Evolutionary conservation across 2,329 filamentous ascomycete species (phyloP).

Genomic region (Stagonosporopsis cucurbitacearum): DNA sequence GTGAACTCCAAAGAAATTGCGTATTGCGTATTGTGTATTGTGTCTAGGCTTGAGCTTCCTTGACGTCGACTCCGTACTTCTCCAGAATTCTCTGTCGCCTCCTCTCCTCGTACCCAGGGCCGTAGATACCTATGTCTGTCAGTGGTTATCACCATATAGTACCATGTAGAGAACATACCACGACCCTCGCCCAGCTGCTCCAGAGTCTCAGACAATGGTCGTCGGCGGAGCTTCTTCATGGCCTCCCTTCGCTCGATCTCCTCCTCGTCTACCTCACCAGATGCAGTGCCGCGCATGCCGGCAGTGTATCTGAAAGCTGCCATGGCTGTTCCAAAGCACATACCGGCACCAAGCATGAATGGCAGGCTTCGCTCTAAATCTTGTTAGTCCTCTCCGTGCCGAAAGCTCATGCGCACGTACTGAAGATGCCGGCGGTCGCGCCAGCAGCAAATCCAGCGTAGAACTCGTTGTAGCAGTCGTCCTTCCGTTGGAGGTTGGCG

Average conservation of each 20-base stretch:
- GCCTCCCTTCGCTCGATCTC: constrained; percentile 80
- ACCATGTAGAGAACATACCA: constrained; percentile 61
- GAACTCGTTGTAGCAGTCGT: constrained; percentile 77
- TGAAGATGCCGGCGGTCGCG: constrained; percentile 71
- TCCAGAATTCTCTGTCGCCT: constrained; percentile 81
- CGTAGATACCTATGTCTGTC: constrained; percentile 70
- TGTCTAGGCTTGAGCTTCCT: constrained; percentile 37
- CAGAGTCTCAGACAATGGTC: constrained; percentile 80
- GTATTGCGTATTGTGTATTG: constrained; percentile 21
- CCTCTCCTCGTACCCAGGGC: constrained; percentile 83
- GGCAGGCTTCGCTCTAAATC: constrained; percentile 69
- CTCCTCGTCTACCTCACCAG: constrained; percentile 65
- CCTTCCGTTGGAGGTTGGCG: constrained; percentile 84
- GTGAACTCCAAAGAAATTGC: constrained; percentile 32
- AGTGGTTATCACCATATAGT: not conserved
- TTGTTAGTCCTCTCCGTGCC: constrained; percentile 25
- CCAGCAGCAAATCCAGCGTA: constrained; percentile 80
- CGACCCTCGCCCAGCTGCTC: constrained; percentile 84
- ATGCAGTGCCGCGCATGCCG: constrained; percentile 62
- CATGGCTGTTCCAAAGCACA: constrained; percentile 62
- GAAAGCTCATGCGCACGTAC: constrained; percentile 59
- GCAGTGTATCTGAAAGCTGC: constrained; percentile 73
- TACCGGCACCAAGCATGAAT: constrained; percentile 72
- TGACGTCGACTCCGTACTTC: constrained; percentile 84
- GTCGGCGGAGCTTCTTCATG: constrained; percentile 74